These are phyloP conservation scores for Apiotrichum veenhuisii DNA, from an alignment of 1,284 basidiomycete genomes.

Conservation along the genomic window DNA sequence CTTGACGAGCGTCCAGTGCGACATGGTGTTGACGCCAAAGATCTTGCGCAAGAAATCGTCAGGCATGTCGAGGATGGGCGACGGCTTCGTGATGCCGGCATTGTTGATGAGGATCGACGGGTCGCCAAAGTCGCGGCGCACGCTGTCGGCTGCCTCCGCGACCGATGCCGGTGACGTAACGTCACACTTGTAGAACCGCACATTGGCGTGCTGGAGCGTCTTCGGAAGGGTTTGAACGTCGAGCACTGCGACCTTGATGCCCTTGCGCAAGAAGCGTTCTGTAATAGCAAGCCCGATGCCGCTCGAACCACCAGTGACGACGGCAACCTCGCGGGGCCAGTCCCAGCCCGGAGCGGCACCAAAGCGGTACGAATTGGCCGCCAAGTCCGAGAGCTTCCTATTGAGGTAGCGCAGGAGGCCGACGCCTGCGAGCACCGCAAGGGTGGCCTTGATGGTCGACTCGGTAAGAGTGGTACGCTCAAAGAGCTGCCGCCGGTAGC, in stretches of 20 bases:
- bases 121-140: slow-evolving; percentile 10
- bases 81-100: slow-evolving; percentile 10
- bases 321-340: slow-evolving; percentile 10
- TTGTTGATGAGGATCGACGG: slow-evolving; percentile 16
- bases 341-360: slow-evolving; percentile 7
- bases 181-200: slow-evolving; percentile 11
- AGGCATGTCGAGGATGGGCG: slow-evolving; percentile 13
- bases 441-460: background rate
- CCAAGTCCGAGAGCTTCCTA: slow-evolving; percentile 1
- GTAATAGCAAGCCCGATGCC: slow-evolving; percentile 10
- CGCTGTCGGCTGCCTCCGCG: background rate
- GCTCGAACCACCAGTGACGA: slow-evolving; percentile 10
- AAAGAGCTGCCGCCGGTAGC: slow-evolving; percentile 1
- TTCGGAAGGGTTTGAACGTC: slow-evolving; percentile 9
- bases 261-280: slow-evolving; percentile 3
- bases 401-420: slow-evolving; percentile 3
- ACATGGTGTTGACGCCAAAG: slow-evolving; percentile 15
- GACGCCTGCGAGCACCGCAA: slow-evolving; percentile 4
- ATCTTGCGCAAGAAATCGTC: slow-evolving; percentile 8
- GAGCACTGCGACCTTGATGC: slow-evolving; percentile 11
- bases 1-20: slow-evolving; percentile 13
- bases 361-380: slow-evolving; percentile 7
- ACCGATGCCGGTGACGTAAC: slow-evolving; percentile 10
- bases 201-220: background rate
- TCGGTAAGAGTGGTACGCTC: background rate